These are phyloP conservation scores for Periconia digitata DNA, from an alignment of 2,329 filamentous ascomycete genomes.

Conservation along the genomic window DNA sequence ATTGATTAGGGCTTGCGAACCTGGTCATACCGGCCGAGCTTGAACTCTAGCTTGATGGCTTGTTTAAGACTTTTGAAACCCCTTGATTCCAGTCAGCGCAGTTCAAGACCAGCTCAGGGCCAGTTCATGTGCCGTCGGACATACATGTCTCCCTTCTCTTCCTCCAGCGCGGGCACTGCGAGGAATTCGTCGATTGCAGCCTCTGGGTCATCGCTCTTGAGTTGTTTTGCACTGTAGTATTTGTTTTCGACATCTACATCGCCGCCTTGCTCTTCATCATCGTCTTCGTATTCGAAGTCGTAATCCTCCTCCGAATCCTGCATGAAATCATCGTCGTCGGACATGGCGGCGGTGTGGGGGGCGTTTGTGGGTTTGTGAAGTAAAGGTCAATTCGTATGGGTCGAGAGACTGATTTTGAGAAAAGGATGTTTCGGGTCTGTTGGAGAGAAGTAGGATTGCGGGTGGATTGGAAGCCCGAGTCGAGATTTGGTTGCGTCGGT, in stretches of 20 bases:
- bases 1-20: slow-evolving; percentile 47
- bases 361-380: neutral
- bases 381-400: neutral
- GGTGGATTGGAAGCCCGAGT: neutral
- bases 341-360: slow-evolving; percentile 54
- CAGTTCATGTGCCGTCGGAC: slow-evolving; percentile 10
- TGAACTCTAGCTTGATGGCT: slow-evolving; percentile 96
- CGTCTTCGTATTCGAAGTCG: slow-evolving; percentile 97
- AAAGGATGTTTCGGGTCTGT: neutral
- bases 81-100: slow-evolving; percentile 41
- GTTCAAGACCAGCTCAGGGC: no score
- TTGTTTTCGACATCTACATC: slow-evolving; percentile 98
- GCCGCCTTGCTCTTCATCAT: slow-evolving; percentile 82
- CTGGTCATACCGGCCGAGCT: slow-evolving; percentile 82
- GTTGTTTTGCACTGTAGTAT: slow-evolving; percentile 99
- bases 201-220: slow-evolving; percentile 82
- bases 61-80: slow-evolving; percentile 98
- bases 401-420: neutral
- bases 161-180: slow-evolving; percentile 79
- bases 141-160: slow-evolving; percentile 91
- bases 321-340: slow-evolving; percentile 89
- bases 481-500: no score
- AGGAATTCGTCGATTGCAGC: slow-evolving; percentile 91
- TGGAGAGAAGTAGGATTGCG: neutral
- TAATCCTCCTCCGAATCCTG: slow-evolving; percentile 88